Conservation (phyloP, 192 early-diverging fungal genomes). For the Coemansia sp. region DNA sequence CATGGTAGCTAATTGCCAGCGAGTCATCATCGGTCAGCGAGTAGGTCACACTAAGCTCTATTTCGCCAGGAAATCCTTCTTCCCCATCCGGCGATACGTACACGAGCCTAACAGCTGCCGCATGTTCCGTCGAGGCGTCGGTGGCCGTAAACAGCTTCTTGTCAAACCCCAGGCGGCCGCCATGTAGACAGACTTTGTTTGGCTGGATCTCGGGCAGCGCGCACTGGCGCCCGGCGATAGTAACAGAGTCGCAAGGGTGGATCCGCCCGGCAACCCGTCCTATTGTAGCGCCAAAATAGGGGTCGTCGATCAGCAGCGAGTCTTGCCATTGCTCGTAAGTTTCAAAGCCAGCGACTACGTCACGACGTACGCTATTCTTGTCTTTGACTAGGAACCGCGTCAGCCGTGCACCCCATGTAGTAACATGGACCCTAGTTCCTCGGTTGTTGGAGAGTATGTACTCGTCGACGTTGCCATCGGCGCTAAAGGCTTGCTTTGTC, state of each 20-base stretch:
- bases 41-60: constrained; percentile 61
- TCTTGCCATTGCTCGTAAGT: constrained; percentile 56
- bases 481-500: constrained; percentile 34
- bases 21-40: constrained; percentile 57
- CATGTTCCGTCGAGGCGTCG: background rate
- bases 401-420: constrained; percentile 69
- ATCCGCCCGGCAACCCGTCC: constrained; percentile 72
- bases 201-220: constrained; percentile 66
- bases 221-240: constrained; percentile 59
- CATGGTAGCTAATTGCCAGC: constrained; percentile 55
- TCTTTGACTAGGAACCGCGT: constrained; percentile 64
- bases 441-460: constrained; percentile 29
- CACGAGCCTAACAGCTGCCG: constrained; percentile 50
- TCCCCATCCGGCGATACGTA: constrained; percentile 68
- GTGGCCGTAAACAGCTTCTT: constrained; percentile 63
- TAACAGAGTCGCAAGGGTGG: constrained; percentile 54
- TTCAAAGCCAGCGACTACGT: constrained; percentile 76
- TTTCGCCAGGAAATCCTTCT: constrained; percentile 75
- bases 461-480: constrained; percentile 30
- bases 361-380: constrained; percentile 51
- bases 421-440: constrained; percentile 41
- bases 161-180: constrained; percentile 74
- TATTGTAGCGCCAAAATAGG: constrained; percentile 77
- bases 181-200: constrained; percentile 75
- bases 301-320: constrained; percentile 52